Percentiles rank a stretch among this genome's conserved stretches.
These are phyloP conservation scores for Kappamyces sp. DNA, from an alignment of 192 early-diverging fungal genomes.

Conservation along the genomic window DNA sequence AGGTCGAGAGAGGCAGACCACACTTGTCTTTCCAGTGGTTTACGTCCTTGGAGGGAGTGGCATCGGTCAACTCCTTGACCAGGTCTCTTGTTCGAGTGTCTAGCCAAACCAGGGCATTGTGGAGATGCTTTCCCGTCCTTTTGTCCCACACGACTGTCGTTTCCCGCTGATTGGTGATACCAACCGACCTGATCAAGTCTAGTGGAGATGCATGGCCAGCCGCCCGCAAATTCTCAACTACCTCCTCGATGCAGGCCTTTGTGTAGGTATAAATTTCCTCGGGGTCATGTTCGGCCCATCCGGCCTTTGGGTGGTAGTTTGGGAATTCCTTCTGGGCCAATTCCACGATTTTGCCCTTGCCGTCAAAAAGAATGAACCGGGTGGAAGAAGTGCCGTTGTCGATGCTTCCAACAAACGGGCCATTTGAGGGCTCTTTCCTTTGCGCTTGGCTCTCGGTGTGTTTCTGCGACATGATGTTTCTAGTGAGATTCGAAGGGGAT, in stretches of 20 bases:
- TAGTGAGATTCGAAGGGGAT: too few species aligned
- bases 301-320: conserved; percentile 66
- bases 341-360: conserved; percentile 60
- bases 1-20: conserved; percentile 85
- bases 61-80: conserved; percentile 55
- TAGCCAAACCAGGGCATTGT: conserved; percentile 88
- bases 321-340: conserved; percentile 75
- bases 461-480: too few species aligned
- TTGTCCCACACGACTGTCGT: conserved; percentile 88
- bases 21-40: conserved; percentile 52
- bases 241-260: conserved; percentile 59
- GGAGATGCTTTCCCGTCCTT: conserved; percentile 68
- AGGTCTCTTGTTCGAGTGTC: conserved; percentile 75
- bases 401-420: conserved; percentile 57
- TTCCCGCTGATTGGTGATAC: conserved; percentile 94
- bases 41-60: conserved; percentile 43
- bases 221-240: conserved; percentile 55
- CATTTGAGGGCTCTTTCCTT: not conserved
- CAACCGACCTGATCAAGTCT: conserved; percentile 51
- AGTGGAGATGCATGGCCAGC: conserved; percentile 37
- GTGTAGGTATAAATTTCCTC: conserved; percentile 65
- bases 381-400: conserved; percentile 92
- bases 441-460: too few species aligned
- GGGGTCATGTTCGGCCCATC: conserved; percentile 89
- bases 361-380: conserved; percentile 87